phyloP scores from a whole-genome alignment of 2,329 filamentous ascomycete species.

The Pyrenophora seminiperda region DNA sequence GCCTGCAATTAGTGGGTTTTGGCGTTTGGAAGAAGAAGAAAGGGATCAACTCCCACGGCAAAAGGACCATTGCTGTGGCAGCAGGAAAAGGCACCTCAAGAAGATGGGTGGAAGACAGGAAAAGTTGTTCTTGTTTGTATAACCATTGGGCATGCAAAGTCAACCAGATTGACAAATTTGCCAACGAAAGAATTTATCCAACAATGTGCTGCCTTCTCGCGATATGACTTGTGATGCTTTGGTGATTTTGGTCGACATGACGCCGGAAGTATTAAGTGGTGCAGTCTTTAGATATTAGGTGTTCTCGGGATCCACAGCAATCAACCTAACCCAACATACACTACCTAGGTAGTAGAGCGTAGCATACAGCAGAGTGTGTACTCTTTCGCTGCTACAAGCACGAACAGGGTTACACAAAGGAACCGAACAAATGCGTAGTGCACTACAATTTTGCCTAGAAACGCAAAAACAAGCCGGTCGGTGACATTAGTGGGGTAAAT shows the following conservation, averaged over 20 bases:
- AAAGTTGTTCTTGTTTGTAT: conserved; percentile 21
- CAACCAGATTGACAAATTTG: conserved; percentile 7
- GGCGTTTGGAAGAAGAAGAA: conserved; percentile 18
- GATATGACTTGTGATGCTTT: background rate
- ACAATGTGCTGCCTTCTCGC: background rate
- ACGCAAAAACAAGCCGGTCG: too few relatives aligned
- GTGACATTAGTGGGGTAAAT: too few relatives aligned
- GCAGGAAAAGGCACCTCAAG: conserved; percentile 14
- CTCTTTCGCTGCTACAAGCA: too few relatives aligned
- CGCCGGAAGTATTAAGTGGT: background rate
- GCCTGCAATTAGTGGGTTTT: conserved; percentile 12
- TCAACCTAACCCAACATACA: too few relatives aligned
- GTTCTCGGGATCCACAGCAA: too few relatives aligned
- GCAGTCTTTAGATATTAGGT: too few relatives aligned
- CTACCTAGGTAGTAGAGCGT: too few relatives aligned
- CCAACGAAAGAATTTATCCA: conserved; percentile 15
- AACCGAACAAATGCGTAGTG: too few relatives aligned
- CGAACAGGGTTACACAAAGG: too few relatives aligned
- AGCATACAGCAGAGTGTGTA: too few relatives aligned
- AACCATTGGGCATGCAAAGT: conserved; percentile 11
- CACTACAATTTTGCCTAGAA: too few relatives aligned
- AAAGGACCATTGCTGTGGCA: conserved; percentile 13
- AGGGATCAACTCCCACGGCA: conserved; percentile 14
- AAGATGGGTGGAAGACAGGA: conserved; percentile 5
- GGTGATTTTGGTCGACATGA: background rate